Evolutionary conservation across 345 rosid species (phyloP), one percentile per base, ranked within the genome.

Genomic region (Citrus mangshanensis): DNA sequence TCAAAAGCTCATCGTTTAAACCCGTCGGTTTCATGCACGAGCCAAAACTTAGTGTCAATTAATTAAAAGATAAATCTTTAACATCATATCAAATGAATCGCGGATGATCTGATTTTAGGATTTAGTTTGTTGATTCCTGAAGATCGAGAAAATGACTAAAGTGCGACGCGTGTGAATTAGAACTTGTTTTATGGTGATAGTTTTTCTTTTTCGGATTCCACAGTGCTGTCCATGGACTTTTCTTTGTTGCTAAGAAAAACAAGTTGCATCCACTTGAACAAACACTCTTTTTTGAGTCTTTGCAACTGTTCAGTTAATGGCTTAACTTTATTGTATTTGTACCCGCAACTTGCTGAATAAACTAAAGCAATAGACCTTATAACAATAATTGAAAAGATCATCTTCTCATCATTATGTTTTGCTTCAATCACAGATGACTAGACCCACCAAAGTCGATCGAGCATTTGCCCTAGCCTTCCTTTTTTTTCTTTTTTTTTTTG

Each of bases 241-340:
- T 61, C 77, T 62, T 59, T 16, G 77, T 37, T 24, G 68, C 68
- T 62, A 62, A 74, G 77, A 18, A 62, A 46, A 74, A n/a, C 21
- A 3, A 59, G 21, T 6, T 13, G 55, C 27, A 4, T n/a, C 13
- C 62, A 22, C 18, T 49, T 18, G 58, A 12, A 28, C 27, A 69
- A 6, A 28, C 49, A 25, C 58, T 24, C 73, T 46, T 49, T 70
- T 42, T 40, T 7, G 12, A 46, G 34, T 28, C 58, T 1, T 10
- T 49, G 9, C 6, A 46, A 19, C 6, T 51, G 56, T 51, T 51
- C 56, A 1, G 6, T 16, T 67, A 18, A 67, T 67, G 7, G 25
- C 49, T 2, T 3, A 35, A 9, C 70, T 22, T 67, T 67, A 2
- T 22, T 35, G 9, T 18, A 18, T 6, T 34, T 34, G 9, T 18